Percentiles rank a stretch among this genome's conserved stretches.
Conservation (phyloP, 108 stramenopile species). For the Skeletonema marinoi region DNA sequence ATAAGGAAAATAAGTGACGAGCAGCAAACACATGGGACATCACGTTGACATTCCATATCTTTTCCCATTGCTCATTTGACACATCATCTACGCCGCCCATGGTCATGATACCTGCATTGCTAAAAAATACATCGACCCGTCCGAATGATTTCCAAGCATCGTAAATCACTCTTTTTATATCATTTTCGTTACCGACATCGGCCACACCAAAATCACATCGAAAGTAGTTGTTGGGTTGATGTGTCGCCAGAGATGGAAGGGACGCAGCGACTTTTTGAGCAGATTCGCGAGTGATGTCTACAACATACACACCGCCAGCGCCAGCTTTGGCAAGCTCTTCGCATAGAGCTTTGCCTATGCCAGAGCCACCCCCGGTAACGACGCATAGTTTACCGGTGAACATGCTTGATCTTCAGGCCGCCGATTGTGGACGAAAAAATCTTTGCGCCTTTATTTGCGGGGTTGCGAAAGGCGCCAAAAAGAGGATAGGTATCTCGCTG, state of each 20-base stretch:
- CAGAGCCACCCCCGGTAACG: slow-evolving; percentile 45
- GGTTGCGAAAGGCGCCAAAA: too few species aligned
- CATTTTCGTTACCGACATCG: slow-evolving; percentile 11
- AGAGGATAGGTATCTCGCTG: too few species aligned
- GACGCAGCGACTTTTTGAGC: neutral
- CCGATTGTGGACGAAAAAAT: too few species aligned
- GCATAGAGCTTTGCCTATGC: slow-evolving; percentile 42
- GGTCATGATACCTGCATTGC: slow-evolving; percentile 16
- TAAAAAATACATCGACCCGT: slow-evolving; percentile 10
- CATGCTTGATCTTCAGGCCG: neutral
- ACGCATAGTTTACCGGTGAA: slow-evolving; percentile 41
- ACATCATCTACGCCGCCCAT: slow-evolving; percentile 16
- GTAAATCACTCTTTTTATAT: neutral
- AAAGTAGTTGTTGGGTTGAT: slow-evolving; percentile 2
- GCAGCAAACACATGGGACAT: slow-evolving; percentile 25
- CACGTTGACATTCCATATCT: slow-evolving; percentile 18
- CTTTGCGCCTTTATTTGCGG: too few species aligned
- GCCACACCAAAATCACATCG: slow-evolving; percentile 4
- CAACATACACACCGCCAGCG: slow-evolving; percentile 17
- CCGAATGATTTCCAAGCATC: slow-evolving; percentile 3
- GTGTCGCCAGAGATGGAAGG: slow-evolving; percentile 7
- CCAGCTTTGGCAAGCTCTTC: slow-evolving; percentile 33
- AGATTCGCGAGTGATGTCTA: slow-evolving; percentile 1
- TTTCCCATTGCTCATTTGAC: slow-evolving; percentile 22
- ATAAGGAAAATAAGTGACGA: slow-evolving; percentile 22